A percentile compares a stretch with the other conserved stretches of the same genome.
phyloP scores from a whole-genome alignment of 805 yeast genomes.

The Ogataea nonfermentans region DNA sequence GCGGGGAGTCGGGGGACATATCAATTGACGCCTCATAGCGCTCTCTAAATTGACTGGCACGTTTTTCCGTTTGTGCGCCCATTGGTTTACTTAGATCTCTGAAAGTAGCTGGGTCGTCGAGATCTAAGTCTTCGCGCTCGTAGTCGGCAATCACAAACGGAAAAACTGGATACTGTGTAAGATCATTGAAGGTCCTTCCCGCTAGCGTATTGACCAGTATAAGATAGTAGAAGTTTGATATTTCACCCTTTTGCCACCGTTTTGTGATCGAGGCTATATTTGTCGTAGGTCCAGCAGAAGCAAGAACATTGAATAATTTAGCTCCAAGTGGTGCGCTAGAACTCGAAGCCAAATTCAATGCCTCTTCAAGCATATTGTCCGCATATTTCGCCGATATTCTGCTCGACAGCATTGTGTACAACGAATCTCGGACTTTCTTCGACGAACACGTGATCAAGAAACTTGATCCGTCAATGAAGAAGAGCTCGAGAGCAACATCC shows the following conservation, averaged over 20 bases:
- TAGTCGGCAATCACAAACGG: conserved; percentile 92
- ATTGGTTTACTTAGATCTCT: conserved; percentile 83
- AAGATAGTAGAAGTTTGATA: conserved; percentile 80
- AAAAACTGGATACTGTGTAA: conserved; percentile 88
- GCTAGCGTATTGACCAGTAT: conserved; percentile 81
- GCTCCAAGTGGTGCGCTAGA: conserved; percentile 35
- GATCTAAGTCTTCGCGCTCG: conserved; percentile 65
- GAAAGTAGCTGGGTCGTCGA: conserved; percentile 57
- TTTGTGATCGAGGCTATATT: conserved; percentile 50
- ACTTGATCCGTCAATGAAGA: conserved; percentile 71
- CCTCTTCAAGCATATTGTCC: conserved; percentile 54
- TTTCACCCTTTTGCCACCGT: conserved; percentile 73
- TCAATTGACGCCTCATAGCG: conserved; percentile 69
- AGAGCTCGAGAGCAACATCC: conserved; percentile 78
- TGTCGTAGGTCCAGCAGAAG: conserved; percentile 22
- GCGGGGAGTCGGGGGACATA: conserved; percentile 52
- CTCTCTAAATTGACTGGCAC: conserved; percentile 65
- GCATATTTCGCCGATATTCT: conserved; percentile 48
- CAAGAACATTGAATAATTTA: conserved; percentile 46
- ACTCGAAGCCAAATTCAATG: conserved; percentile 48
- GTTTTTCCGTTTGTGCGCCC: conserved; percentile 74
- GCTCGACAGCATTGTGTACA: conserved; percentile 48
- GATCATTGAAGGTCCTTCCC: conserved; percentile 84
- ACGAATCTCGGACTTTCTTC: conserved; percentile 51
- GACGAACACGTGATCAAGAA: conserved; percentile 63